Conservation (phyloP, 352 stramenopile species). For the Phytopythium litorale region DNA sequence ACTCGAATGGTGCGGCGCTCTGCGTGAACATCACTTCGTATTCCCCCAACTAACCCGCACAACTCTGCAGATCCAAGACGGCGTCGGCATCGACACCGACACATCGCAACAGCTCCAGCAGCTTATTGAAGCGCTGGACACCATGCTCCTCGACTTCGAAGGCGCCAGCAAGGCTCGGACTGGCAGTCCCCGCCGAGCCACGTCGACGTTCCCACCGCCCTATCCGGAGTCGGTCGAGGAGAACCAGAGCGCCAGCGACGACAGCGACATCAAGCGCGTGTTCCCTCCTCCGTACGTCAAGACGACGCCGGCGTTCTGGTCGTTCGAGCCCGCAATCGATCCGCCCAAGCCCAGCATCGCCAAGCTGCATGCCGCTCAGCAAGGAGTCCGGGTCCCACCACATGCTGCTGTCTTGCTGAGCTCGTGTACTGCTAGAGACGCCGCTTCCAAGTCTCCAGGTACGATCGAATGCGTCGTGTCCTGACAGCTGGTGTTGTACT, state of each 20-base stretch:
- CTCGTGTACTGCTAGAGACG: not conserved
- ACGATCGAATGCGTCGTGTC: not conserved
- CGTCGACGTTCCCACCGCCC: conserved; percentile 23
- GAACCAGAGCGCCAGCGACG: conserved; percentile 11
- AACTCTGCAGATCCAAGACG: conserved; percentile 20
- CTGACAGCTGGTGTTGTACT: not conserved
- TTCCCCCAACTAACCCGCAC: not conserved
- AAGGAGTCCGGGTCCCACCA: not conserved
- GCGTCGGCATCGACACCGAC: conserved; percentile 20
- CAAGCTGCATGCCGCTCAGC: conserved; percentile 2
- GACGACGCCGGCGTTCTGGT: conserved; percentile 28
- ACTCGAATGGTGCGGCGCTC: conserved; percentile 22
- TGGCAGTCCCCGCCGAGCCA: conserved; percentile 1
- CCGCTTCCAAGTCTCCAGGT: conserved; percentile 15
- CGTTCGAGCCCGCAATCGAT: conserved; percentile 18
- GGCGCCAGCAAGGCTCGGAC: not conserved
- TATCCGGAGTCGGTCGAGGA: conserved; percentile 30
- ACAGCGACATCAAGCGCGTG: conserved; percentile 8
- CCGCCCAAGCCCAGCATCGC: conserved; percentile 20
- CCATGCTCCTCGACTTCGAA: conserved; percentile 11
- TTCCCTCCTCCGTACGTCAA: conserved; percentile 36
- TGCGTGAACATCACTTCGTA: not conserved
- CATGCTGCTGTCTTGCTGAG: too few species aligned
- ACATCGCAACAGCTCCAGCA: conserved; percentile 25
- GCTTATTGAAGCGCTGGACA: conserved; percentile 29